Evolutionary conservation across 805 yeast genomes (phyloP), one percentile per base, ranked within the genome.

Genomic region (Jamesozyma rosinii): DNA sequence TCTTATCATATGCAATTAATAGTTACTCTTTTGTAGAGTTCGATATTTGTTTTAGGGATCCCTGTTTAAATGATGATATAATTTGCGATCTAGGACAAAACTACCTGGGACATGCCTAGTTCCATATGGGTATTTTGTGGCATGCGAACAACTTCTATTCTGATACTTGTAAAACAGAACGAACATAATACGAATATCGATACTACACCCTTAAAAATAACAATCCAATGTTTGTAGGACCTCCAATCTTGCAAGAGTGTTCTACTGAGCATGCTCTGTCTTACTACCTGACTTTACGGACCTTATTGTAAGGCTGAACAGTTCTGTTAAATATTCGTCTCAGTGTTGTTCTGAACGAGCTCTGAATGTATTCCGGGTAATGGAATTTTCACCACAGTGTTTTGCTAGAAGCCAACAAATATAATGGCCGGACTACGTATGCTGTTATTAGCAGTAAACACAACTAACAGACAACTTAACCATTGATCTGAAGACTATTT

Each of bases 61-160:
- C 29, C 29, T 24, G 11, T 24, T 24, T 43, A 31, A 27, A 61
- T 69, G 77, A 72, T 71, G 77, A 68, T 64, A 65, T 72, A 73
- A 73, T 72, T 72, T 72, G 77, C 77, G 77, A 66, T 72, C 66
- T 68, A 73, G 67, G 57, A 53, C 59, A 49, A 49, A 43, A 47
- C 49, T 50, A 49, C 66, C 65, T 63, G 74, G 63, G 59, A 66
- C 74, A 63, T 60, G 75, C 73, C 75, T 69, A 68, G 71, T 68
- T 61, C 64, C 67, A 58, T 46, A 57, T 50, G 60, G 70, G 66
- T 49, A 51, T 49, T 49, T 51, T 55, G 59, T 48, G 59, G 49
- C 35, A 64, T 67, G 71, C 66, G 68, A 66, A 58, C 49, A 59
- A 49, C 42, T 53, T 52, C 43, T 44, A 17, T 35, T 46, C 66